Evolutionary conservation across 2,329 filamentous ascomycete species (phyloP), one percentile per base, ranked within the genome.

Genomic region (Sarocladiaceae sp.): DNA sequence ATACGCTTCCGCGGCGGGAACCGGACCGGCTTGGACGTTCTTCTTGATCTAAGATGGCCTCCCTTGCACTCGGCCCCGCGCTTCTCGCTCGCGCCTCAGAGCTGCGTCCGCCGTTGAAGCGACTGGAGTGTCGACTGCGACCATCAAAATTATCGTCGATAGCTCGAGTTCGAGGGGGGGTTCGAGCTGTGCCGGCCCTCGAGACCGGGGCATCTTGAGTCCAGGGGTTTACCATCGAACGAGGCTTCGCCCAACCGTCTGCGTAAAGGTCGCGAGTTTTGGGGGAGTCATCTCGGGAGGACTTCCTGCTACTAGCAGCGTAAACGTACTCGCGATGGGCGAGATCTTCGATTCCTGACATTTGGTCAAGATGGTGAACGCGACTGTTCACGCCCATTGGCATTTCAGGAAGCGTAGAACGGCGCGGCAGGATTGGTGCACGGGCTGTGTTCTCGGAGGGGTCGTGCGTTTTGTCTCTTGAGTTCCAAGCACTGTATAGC

Each of bases 401-500:
- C 37, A 63, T 66, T 40, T 71, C 66, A 21, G 70, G 68, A 48
- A 62, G 72, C n/a, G 71, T 73, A 11, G 68, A 62, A 18, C 69
- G 37, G 31, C 19, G 26, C 23, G 27, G 27, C 29, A 35, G 37
- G 13, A 55, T 35, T 4, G 41, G 47, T 13, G 33, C 15, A 41
- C 27, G 2, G 68, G 66, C 16, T 55, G 54, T 10, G 19, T 41
- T 24, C 15, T 41, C 23, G 23, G 23, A 27, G 4, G 37, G 37
- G 20, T 41, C 37, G 19, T 24, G 21, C 3, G 37, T 41, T 24
- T 76, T 80, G n/a, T 57, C 53, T 23, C 50, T 54, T 15, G 49
- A 57, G 18, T 33, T 39, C 32, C 33, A 50, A 80, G 73, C 68
- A 88, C 80, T 81, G 63, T 93, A 95, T 9, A 86, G 71, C 18